Evolutionary conservation across 352 stramenopile genomes (phyloP).

Genomic region (Phytophthora kernoviae): DNA sequence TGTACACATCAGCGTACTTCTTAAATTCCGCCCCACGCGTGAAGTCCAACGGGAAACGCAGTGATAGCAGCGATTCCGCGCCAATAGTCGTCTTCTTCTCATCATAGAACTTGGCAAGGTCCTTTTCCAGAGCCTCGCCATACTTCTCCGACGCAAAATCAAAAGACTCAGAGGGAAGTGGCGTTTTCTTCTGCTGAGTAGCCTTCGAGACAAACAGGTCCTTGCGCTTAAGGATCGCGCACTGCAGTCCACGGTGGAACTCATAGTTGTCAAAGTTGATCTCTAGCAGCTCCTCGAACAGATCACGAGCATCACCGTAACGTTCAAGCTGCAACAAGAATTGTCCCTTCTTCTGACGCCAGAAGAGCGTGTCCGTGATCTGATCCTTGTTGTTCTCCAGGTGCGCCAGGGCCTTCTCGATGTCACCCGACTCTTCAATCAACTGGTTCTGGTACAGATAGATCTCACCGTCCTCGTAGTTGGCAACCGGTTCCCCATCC

Average conservation of each 20-base stretch:
- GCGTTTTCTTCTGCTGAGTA: constrained; percentile 33
- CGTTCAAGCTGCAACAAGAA: constrained; percentile 65
- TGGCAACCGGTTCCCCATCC: constrained; percentile 47
- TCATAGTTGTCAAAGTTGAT: constrained; percentile 93
- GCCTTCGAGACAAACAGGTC: constrained; percentile 51
- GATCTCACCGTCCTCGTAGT: constrained; percentile 97
- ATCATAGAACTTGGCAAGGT: constrained; percentile 61
- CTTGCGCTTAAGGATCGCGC: constrained; percentile 61
- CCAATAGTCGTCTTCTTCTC: constrained; percentile 53
- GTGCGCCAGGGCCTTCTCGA: constrained; percentile 84
- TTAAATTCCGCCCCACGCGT: constrained; percentile 81
- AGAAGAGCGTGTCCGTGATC: constrained; percentile 78
- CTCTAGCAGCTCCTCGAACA: constrained; percentile 79
- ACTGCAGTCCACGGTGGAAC: constrained; percentile 89
- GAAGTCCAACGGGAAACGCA: constrained; percentile 93
- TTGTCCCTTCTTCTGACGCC: constrained; percentile 81
- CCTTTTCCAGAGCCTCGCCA: constrained; percentile 44
- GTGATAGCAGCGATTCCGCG: constrained; percentile 75
- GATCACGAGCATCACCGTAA: constrained; percentile 63
- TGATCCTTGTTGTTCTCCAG: constrained; percentile 79
- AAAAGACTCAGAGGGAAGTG: constrained; percentile 51
- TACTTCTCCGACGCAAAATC: constrained; percentile 56
- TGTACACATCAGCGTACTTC: constrained; percentile 55
- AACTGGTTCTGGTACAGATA: constrained; percentile 96
- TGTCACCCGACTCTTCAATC: constrained; percentile 89